Percentiles rank a stretch among this genome's conserved stretches.
Evolutionary conservation across 305 asterid species (phyloP).

Genomic region (Caryopteris hybrid): DNA sequence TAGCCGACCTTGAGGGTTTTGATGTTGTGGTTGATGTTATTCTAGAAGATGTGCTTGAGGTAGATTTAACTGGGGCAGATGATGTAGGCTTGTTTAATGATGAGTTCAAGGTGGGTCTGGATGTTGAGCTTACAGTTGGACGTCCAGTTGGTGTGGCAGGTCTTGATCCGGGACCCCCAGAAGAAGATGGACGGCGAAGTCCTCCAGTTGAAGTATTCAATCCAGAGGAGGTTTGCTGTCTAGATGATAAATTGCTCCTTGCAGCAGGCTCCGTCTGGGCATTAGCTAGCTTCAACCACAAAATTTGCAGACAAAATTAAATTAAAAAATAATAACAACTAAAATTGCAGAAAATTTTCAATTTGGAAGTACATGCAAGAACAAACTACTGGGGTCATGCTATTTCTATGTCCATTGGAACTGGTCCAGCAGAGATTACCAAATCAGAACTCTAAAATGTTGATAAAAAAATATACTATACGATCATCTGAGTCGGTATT

Average conservation of each 20-base stretch:
- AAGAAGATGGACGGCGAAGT: conserved; percentile 83
- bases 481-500: background rate
- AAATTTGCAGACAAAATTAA: conserved; percentile 22
- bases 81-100: conserved; percentile 44
- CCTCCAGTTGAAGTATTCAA: conserved; percentile 67
- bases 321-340: background rate
- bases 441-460: background rate
- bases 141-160: conserved; percentile 91
- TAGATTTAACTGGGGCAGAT: conserved; percentile 40
- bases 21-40: conserved; percentile 34
- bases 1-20: conserved; percentile 76
- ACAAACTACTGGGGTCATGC: conserved; percentile 4
- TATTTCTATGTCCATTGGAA: background rate
- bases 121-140: conserved; percentile 51
- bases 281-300: conserved; percentile 62
- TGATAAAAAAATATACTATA: background rate
- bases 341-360: background rate
- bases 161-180: conserved; percentile 83
- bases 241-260: conserved; percentile 58
- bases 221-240: conserved; percentile 56
- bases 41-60: conserved; percentile 45
- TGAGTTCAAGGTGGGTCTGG: conserved; percentile 48
- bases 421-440: conserved; percentile 5
- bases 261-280: conserved; percentile 61
- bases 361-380: background rate